Conservation (phyloP, 2,329 filamentous ascomycete genomes). For the Trichoderma harzianum region DNA sequence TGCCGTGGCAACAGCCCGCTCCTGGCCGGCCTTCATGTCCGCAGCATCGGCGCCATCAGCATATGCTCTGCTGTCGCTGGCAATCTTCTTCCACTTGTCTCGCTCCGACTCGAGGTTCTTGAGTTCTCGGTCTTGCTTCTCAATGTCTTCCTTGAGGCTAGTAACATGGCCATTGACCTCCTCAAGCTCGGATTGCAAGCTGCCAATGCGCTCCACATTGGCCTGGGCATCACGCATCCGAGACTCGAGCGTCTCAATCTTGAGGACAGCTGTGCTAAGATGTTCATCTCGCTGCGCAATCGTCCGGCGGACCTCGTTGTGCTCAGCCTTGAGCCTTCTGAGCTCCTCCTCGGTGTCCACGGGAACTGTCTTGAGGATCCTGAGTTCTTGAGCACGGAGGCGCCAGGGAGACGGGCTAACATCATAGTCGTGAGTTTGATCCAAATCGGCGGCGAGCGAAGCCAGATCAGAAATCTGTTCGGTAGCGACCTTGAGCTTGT, state of each 20-base stretch:
- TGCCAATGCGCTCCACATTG: constrained; percentile 67
- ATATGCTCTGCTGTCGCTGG: constrained; percentile 57
- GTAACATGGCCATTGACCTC: constrained; percentile 48
- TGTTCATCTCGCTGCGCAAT: constrained; percentile 74
- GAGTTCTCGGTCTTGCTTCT: constrained; percentile 65
- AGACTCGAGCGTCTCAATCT: constrained; percentile 88
- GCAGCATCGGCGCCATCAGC: constrained; percentile 51
- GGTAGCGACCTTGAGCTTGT: constrained; percentile 63
- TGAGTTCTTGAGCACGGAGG: constrained; percentile 75
- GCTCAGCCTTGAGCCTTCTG: constrained; percentile 72
- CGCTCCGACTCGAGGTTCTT: constrained; percentile 62
- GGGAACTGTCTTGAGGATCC: constrained; percentile 74
- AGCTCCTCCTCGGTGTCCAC: constrained; percentile 85
- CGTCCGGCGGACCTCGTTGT: constrained; percentile 70
- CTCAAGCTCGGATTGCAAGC: constrained; percentile 59
- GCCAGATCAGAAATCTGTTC: constrained; percentile 67
- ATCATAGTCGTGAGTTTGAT: constrained; percentile 76
- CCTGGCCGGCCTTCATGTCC: constrained; percentile 56
- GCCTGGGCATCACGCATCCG: constrained; percentile 79
- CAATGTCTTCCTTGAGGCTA: constrained; percentile 60
- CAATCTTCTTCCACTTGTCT: constrained; percentile 69
- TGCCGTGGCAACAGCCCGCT: constrained; percentile 65
- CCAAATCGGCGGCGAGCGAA: constrained; percentile 65
- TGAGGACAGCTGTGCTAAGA: constrained; percentile 82
- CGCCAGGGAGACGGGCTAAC: constrained; percentile 75